Base-by-base conservation (phyloP, 495 filamentous ascomycete genomes). In the Aspergillus incahuasiensis region DNA sequence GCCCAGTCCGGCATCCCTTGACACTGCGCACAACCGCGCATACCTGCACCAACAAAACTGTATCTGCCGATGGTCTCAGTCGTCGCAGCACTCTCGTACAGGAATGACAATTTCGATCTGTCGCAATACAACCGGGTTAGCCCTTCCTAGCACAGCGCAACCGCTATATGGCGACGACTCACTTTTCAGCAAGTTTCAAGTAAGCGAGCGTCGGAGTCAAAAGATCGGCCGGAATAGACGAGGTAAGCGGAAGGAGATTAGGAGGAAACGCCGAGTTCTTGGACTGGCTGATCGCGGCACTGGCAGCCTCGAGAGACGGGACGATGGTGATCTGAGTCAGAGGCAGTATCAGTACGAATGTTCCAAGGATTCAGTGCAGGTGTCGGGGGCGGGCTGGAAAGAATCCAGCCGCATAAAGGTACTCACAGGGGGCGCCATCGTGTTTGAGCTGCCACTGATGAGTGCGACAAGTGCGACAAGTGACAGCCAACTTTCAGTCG, bases 41-140 rank as follows among this genome's bases (percentile, higher is more conserved):
- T 60, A 88, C 90, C 87, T 54, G 90, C 88, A 55, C 95, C 94
- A 41, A 98, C 84, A 70, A 98, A 98, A 71, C 90, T 95, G 67
- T 95, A 96, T 59, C 95, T 78, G 34, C 91, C 92, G 59, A 97
- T 89, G 1, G 84, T 91, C 73, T 96, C 92, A 21, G 85, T 84
- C 13, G 90, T 95, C 20, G 90, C 89, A 6, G 91, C 94, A 66
- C 90, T 96, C 73, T 98, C 94, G 68, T 95, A 95, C 34, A 97
- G 81, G 67, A 97, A 97, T 32, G 75, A 79, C 57, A 77, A 62
- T 46, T 71, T 72, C 48, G 75, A 79, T 22, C 75, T 78, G 55
- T 48, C 19, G 55, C 32, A 16, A 50, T 30, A 19, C 22, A 6
- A 18, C 19, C 25, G 11, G 13, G 46, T 69, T 42, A 68, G 61